Evolutionary conservation across 257 asterid species (phyloP).

Genomic region (Verbena officinalis): DNA sequence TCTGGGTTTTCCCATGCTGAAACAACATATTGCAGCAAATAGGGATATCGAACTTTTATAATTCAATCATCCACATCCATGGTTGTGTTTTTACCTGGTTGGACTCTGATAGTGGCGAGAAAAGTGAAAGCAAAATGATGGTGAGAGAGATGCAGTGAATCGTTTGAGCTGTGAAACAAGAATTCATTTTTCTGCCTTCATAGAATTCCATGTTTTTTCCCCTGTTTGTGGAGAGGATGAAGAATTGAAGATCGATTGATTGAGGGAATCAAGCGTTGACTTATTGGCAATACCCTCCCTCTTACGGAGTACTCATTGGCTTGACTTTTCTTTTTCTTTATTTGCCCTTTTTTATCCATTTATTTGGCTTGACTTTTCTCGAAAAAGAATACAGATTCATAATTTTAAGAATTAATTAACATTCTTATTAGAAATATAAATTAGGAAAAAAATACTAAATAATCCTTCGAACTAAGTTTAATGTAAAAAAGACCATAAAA

Average conservation of each 20-base stretch:
- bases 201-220: background rate
- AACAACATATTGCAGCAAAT: background rate
- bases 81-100: slow-evolving; percentile 37
- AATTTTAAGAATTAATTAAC: too few species aligned
- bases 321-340: too few species aligned
- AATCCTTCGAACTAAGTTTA: too few species aligned
- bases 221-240: background rate
- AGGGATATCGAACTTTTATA: background rate
- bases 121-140: slow-evolving; percentile 29
- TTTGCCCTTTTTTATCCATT: too few species aligned
- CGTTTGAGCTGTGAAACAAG: slow-evolving; percentile 7
- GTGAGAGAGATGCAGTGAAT: background rate
- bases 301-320: too few species aligned
- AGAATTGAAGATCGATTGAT: background rate
- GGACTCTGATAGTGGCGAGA: slow-evolving; percentile 36
- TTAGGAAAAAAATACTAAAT: too few species aligned
- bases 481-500: too few species aligned
- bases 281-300: too few species aligned
- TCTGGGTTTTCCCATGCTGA: background rate
- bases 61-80: slow-evolving; percentile 3
- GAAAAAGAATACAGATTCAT: too few species aligned
- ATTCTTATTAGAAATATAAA: too few species aligned
- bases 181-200: slow-evolving; percentile 26
- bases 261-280: slow-evolving; percentile 3
- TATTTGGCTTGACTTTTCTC: too few species aligned